Percentiles rank a stretch among this genome's conserved stretches.
These are phyloP conservation scores for Populus davidiana DNA, from an alignment of 345 rosid genomes.

Conservation along the genomic window DNA sequence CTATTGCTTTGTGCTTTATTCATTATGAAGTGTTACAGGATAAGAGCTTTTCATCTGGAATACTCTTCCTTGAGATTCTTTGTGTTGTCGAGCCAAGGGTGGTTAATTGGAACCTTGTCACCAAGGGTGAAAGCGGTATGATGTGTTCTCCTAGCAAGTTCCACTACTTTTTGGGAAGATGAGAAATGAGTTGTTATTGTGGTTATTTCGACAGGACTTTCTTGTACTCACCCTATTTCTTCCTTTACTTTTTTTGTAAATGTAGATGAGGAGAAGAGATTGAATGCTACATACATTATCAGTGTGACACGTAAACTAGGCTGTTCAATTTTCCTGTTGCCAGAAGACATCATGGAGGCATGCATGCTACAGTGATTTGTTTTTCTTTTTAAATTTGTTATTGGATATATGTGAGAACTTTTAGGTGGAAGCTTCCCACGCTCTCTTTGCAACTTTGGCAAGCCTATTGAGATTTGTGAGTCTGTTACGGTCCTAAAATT, in stretches of 20 bases:
- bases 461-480: background rate
- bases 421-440: background rate
- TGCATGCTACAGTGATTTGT: background rate
- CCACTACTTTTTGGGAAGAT: background rate
- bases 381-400: background rate
- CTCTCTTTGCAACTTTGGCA: background rate
- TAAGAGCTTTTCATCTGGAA: conserved; percentile 66
- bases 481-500: no score
- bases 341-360: conserved; percentile 98
- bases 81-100: conserved; percentile 92
- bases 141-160: background rate
- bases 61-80: conserved; percentile 87
- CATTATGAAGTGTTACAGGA: conserved; percentile 47
- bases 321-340: conserved; percentile 92
- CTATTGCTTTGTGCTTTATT: background rate
- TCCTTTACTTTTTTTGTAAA: background rate
- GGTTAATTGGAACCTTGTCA: conserved; percentile 92
- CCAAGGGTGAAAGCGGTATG: conserved; percentile 90
- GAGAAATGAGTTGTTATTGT: background rate
- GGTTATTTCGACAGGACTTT: background rate
- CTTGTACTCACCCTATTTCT: background rate
- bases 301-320: conserved; percentile 96
- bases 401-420: background rate
- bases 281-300: conserved; percentile 91
- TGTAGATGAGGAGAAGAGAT: conserved; percentile 80